A percentile compares a stretch with the other conserved stretches of the same genome.
Conservation (phyloP, 2,329 filamentous ascomycete genomes). For the Aspergillus sp. region DNA sequence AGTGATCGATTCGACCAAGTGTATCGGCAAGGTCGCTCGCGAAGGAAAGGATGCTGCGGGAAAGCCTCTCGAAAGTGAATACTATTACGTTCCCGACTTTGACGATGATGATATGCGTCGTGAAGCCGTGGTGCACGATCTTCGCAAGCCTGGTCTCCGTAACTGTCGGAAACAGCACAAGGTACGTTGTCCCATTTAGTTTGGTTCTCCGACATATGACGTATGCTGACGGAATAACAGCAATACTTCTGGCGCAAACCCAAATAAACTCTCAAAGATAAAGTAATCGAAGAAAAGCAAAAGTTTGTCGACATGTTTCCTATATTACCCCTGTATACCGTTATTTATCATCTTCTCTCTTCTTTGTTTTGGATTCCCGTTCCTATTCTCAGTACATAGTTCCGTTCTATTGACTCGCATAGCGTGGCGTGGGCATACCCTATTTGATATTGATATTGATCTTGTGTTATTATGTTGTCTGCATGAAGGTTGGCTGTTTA, state of each 20-base stretch:
- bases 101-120: constrained; percentile 73
- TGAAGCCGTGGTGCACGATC: constrained; percentile 73
- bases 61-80: constrained; percentile 88
- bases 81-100: constrained; percentile 87
- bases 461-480: constrained; percentile 12
- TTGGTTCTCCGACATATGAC: not conserved
- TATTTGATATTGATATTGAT: constrained; percentile 17
- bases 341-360: constrained; percentile 4
- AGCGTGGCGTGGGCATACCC: constrained; percentile 39
- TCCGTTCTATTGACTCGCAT: constrained; percentile 28
- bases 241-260: constrained; percentile 69
- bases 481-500: constrained; percentile 6
- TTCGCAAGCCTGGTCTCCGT: constrained; percentile 82
- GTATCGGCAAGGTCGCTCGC: constrained; percentile 80
- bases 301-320: not conserved
- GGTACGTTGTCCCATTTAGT: constrained; percentile 50
- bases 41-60: constrained; percentile 95
- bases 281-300: not conserved
- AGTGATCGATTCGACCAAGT: constrained; percentile 66
- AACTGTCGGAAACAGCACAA: constrained; percentile 95
- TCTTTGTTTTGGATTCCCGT: constrained; percentile 2
- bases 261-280: constrained; percentile 30
- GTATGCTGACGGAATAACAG: constrained; percentile 34
- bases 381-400: constrained; percentile 30
- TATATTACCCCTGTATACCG: constrained; percentile 2